Evolutionary conservation across 768 basidiomycete genomes (phyloP).

Genomic region (Serendipita sp.): DNA sequence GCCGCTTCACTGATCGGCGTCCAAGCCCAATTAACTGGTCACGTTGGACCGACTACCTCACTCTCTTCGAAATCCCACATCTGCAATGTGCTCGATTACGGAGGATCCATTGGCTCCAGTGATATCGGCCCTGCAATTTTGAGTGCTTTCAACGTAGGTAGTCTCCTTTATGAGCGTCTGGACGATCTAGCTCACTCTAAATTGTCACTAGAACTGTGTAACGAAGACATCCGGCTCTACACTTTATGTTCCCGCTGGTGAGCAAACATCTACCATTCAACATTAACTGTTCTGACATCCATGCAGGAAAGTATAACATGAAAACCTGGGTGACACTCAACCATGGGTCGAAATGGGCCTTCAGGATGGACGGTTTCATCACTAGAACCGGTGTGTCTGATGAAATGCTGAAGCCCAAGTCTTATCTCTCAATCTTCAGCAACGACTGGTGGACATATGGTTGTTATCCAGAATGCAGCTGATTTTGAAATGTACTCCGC

Average conservation of each 20-base stretch:
- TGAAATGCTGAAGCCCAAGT: not conserved
- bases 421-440: not conserved
- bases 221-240: constrained; percentile 14
- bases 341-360: constrained; percentile 13
- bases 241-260: constrained; percentile 16
- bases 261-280: constrained; percentile 11
- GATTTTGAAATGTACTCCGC: constrained; percentile 21
- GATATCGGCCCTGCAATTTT: constrained; percentile 20
- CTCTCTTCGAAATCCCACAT: constrained; percentile 15
- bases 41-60: constrained; percentile 16
- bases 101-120: constrained; percentile 18
- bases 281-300: not conserved
- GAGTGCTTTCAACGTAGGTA: constrained; percentile 15
- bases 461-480: constrained; percentile 18
- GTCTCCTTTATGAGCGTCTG: constrained; percentile 9
- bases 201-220: constrained; percentile 18
- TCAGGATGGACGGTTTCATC: constrained; percentile 18
- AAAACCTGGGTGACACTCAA: constrained; percentile 19
- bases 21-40: constrained; percentile 14
- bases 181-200: constrained; percentile 17
- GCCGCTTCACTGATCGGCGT: not conserved
- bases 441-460: constrained; percentile 19
- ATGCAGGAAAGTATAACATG: constrained; percentile 12
- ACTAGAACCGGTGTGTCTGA: constrained; percentile 15
- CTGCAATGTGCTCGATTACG: constrained; percentile 19